A percentile compares a stretch with the other conserved stretches of the same genome.
These are phyloP conservation scores for Barnettozyma hawaiiensis DNA, from an alignment of 1,139 yeast genomes.

Conservation along the genomic window DNA sequence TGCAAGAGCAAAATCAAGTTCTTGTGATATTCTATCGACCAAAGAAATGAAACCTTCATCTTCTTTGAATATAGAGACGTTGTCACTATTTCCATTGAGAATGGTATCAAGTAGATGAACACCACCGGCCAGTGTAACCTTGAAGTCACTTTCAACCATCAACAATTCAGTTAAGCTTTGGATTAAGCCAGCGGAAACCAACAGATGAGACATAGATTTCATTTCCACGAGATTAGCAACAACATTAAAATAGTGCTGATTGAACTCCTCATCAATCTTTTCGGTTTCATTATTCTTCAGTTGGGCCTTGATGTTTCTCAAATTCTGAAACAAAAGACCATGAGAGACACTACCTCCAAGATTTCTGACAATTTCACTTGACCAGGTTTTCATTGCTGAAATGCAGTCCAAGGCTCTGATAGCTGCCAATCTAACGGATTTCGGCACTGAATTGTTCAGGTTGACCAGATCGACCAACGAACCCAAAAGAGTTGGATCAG, in stretches of 20 bases:
- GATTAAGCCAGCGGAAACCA: slow-evolving; percentile 68
- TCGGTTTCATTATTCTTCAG: slow-evolving; percentile 29
- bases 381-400: slow-evolving; percentile 63
- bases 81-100: slow-evolving; percentile 37
- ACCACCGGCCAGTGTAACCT: slow-evolving; percentile 61
- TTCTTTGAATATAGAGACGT: slow-evolving; percentile 55
- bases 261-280: slow-evolving; percentile 41
- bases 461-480: slow-evolving; percentile 67
- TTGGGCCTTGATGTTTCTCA: slow-evolving; percentile 54
- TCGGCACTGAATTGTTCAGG: slow-evolving; percentile 46
- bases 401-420: slow-evolving; percentile 67
- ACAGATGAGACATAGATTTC: slow-evolving; percentile 42
- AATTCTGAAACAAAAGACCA: slow-evolving; percentile 70
- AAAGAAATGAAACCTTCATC: slow-evolving; percentile 60
- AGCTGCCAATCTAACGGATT: slow-evolving; percentile 52
- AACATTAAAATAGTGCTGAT: slow-evolving; percentile 50
- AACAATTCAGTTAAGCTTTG: slow-evolving; percentile 62
- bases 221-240: slow-evolving; percentile 54
- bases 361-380: slow-evolving; percentile 73
- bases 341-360: slow-evolving; percentile 88
- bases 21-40: slow-evolving; percentile 57
- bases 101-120: slow-evolving; percentile 51
- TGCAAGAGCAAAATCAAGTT: slow-evolving; percentile 58
- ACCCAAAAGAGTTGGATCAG: slow-evolving; percentile 70
- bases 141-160: slow-evolving; percentile 40